Evolutionary conservation across 768 basidiomycete species (phyloP).

Genomic region (Gloeophyllum trabeum): DNA sequence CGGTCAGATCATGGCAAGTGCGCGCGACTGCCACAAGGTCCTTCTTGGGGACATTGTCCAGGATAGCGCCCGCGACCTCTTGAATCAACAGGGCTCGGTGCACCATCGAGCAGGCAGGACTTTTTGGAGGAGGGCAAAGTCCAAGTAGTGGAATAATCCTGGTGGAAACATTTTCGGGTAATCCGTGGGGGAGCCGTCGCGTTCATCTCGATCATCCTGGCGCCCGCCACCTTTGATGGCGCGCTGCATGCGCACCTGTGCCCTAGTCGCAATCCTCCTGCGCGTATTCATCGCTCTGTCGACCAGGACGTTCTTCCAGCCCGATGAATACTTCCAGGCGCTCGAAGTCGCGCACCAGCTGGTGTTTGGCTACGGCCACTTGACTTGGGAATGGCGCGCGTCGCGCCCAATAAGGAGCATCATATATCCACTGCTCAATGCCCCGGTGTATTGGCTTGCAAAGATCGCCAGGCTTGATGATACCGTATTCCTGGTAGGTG

Average conservation of each 20-base stretch:
- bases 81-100: no score
- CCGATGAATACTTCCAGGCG: slow-evolving; percentile 94
- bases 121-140: no score
- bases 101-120: no score
- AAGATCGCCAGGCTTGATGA: slow-evolving; percentile 43
- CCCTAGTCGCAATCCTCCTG: slow-evolving; percentile 27
- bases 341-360: slow-evolving; percentile 84
- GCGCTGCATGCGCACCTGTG: not conserved
- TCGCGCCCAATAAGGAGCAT: slow-evolving; percentile 66
- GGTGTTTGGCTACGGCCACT: slow-evolving; percentile 84
- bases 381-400: slow-evolving; percentile 94
- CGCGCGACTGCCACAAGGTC: no score
- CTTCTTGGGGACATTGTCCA: no score
- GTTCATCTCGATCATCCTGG: no score
- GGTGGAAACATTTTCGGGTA: no score
- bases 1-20: no score
- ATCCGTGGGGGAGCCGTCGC: no score
- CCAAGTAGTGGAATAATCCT: no score
- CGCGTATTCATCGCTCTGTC: slow-evolving; percentile 53
- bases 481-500: slow-evolving; percentile 51
- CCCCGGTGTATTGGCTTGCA: slow-evolving; percentile 67
- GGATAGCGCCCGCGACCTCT: no score
- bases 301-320: slow-evolving; percentile 87
- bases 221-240: no score
- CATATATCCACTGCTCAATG: slow-evolving; percentile 71